A percentile compares a stretch with the other conserved stretches of the same genome.
These are phyloP conservation scores for Symbiodinium natans DNA, from an alignment of 73 alveolate species.

Conservation along the genomic window DNA sequence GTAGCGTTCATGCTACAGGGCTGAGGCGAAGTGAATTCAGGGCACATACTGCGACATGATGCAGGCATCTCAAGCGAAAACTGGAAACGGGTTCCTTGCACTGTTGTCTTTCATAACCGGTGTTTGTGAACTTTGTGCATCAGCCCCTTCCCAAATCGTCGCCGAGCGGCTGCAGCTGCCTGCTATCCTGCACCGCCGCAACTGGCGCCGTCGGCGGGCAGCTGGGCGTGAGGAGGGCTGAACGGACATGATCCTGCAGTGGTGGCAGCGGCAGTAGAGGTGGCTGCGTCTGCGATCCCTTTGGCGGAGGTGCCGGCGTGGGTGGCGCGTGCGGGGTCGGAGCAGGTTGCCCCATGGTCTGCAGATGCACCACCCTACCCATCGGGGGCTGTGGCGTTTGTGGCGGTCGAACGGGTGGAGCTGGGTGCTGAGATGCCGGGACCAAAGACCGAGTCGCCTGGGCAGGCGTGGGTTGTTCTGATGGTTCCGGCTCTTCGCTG, in stretches of 20 bases:
- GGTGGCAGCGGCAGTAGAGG: not conserved
- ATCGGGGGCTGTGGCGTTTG: not conserved
- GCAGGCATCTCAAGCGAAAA: too few relatives aligned
- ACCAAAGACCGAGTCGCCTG: not conserved
- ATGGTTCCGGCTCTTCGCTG: too few relatives aligned
- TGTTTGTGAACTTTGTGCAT: too few relatives aligned
- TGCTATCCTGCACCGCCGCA: too few relatives aligned
- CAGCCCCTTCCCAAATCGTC: too few relatives aligned
- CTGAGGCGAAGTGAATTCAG: too few relatives aligned
- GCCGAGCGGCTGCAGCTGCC: too few relatives aligned
- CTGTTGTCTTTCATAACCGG: too few relatives aligned
- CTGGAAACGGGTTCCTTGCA: too few relatives aligned
- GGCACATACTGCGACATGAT: too few relatives aligned
- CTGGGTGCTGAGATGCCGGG: not conserved
- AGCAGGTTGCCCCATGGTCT: not conserved
- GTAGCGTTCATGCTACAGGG: too few relatives aligned
- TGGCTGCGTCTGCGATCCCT: not conserved
- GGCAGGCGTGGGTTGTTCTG: not conserved
- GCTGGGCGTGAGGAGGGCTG: not conserved
- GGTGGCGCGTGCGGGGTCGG: not conserved
- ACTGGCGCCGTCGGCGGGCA: not conserved
- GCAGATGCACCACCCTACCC: not conserved
- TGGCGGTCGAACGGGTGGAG: not conserved
- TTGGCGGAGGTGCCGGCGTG: not conserved
- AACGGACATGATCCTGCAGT: not conserved